Conservation (phyloP, 805 yeast species). For the Pachysolen tannophilus region DNA sequence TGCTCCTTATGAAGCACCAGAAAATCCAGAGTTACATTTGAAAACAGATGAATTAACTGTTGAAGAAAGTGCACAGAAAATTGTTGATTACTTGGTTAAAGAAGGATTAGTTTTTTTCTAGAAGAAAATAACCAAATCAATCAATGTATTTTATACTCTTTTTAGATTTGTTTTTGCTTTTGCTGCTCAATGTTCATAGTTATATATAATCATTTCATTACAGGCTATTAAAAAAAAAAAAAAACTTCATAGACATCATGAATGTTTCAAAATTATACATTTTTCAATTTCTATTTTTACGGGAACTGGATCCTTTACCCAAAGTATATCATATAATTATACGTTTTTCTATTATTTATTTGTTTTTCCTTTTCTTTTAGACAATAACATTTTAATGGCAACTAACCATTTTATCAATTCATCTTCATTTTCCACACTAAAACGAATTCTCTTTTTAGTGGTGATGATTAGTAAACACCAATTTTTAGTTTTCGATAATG, state of each 20-base stretch:
- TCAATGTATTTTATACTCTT: too few species aligned
- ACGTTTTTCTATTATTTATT: not conserved
- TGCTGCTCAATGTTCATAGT: too few species aligned
- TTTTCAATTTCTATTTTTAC: too few species aligned
- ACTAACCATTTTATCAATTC: slow-evolving; percentile 43
- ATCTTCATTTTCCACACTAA: slow-evolving; percentile 36
- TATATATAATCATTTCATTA: too few species aligned
- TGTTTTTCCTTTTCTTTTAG: slow-evolving; percentile 11
- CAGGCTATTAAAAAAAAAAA: too few species aligned
- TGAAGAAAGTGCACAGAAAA: slow-evolving; percentile 73
- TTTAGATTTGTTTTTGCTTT: too few species aligned
- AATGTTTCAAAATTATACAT: too few species aligned
- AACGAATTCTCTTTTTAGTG: slow-evolving; percentile 32
- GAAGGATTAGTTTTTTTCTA: slow-evolving; percentile 6
- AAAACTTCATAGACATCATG: too few species aligned
- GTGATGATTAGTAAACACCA: slow-evolving; percentile 43
- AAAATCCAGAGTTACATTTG: slow-evolving; percentile 72
- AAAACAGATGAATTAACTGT: slow-evolving; percentile 62
- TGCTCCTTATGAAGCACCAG: slow-evolving; percentile 95
- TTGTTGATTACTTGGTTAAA: slow-evolving; percentile 57
- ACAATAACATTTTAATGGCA: slow-evolving; percentile 28
- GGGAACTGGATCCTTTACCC: too few species aligned
- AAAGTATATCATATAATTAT: too few species aligned
- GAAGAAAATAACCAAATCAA: too few species aligned
- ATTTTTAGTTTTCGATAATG: slow-evolving; percentile 30